A percentile compares a stretch with the other conserved stretches of the same genome.
Conservation (phyloP, 1,284 basidiomycete species). For the Schizopora paradoxa region DNA sequence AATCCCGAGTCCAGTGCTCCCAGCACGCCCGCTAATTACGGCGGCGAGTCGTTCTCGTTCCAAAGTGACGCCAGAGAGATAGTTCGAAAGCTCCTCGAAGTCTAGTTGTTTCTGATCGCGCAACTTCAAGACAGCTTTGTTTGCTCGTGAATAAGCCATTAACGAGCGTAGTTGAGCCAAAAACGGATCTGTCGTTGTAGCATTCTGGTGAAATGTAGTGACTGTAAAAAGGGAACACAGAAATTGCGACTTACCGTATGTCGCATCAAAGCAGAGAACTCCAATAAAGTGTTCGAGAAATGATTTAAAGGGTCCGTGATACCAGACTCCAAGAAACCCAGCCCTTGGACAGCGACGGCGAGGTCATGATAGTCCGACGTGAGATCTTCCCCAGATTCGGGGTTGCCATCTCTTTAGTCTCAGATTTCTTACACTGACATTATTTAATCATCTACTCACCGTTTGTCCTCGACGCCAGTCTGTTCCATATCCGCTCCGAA, state of each 20-base stretch:
- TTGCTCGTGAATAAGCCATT: conserved; percentile 83
- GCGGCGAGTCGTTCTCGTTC: conserved; percentile 92
- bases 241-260: conserved; percentile 54
- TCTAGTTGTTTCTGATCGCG: conserved; percentile 98
- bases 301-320: conserved; percentile 96
- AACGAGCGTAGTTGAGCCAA: conserved; percentile 86
- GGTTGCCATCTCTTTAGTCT: conserved; percentile 77
- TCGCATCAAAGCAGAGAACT: conserved; percentile 83
- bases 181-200: conserved; percentile 82
- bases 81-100: conserved; percentile 96
- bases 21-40: conserved; percentile 74
- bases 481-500: conserved; percentile 77
- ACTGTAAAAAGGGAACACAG: conserved; percentile 4
- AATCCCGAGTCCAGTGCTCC: conserved; percentile 76
- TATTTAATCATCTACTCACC: conserved; percentile 57
- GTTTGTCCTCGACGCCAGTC: conserved; percentile 72
- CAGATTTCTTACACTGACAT: conserved; percentile 43
- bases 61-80: conserved; percentile 83
- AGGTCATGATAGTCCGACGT: conserved; percentile 96
- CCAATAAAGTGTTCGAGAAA: conserved; percentile 91
- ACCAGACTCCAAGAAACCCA: conserved; percentile 96
- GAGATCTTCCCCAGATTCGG: conserved; percentile 82
- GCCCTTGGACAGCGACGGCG: conserved; percentile 90
- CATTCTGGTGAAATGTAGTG: conserved; percentile 48
- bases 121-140: conserved; percentile 86